phyloP scores from a whole-genome alignment of 768 basidiomycete species.

The Trametes elegans region DNA sequence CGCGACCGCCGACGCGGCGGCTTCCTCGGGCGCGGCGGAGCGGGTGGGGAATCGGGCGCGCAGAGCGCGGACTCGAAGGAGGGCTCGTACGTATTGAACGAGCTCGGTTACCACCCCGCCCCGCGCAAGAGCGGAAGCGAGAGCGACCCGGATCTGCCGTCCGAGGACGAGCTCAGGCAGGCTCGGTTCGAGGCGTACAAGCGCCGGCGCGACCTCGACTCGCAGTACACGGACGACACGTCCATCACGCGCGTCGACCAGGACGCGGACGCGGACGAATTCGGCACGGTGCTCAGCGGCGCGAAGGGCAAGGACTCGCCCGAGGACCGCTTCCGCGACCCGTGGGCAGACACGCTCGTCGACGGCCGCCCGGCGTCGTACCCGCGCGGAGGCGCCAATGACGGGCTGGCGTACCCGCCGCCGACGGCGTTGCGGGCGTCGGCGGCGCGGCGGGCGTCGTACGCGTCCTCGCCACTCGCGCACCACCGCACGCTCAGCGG shows the following conservation, averaged over 20 bases:
- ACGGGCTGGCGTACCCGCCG: not conserved
- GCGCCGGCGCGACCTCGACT: slow-evolving; percentile 29
- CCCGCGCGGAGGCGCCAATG: not conserved
- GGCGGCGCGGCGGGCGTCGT: slow-evolving; percentile 6
- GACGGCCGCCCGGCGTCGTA: not conserved
- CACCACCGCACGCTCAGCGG: slow-evolving; percentile 31
- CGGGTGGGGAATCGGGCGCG: too few species aligned
- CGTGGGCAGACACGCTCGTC: slow-evolving; percentile 11
- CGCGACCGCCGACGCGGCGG: slow-evolving; percentile 15
- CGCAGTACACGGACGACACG: slow-evolving; percentile 35
- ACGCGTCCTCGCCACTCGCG: not conserved
- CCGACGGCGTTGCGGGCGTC: too few species aligned
- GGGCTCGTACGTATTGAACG: slow-evolving; percentile 35
- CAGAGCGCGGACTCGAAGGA: slow-evolving; percentile 16
- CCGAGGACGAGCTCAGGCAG: slow-evolving; percentile 40
- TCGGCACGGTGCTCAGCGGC: slow-evolving; percentile 4
- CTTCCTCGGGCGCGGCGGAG: too few species aligned
- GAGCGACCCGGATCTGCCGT: too few species aligned
- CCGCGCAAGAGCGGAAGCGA: slow-evolving; percentile 14
- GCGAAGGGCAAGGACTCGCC: slow-evolving; percentile 2
- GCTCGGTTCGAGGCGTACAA: slow-evolving; percentile 40
- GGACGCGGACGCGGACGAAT: slow-evolving; percentile 22
- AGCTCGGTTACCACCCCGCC: slow-evolving; percentile 4
- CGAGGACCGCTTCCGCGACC: slow-evolving; percentile 11
- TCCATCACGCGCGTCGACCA: slow-evolving; percentile 26